phyloP scores from a whole-genome alignment of 192 early-diverging fungal species.

The Coemansia sp. region DNA sequence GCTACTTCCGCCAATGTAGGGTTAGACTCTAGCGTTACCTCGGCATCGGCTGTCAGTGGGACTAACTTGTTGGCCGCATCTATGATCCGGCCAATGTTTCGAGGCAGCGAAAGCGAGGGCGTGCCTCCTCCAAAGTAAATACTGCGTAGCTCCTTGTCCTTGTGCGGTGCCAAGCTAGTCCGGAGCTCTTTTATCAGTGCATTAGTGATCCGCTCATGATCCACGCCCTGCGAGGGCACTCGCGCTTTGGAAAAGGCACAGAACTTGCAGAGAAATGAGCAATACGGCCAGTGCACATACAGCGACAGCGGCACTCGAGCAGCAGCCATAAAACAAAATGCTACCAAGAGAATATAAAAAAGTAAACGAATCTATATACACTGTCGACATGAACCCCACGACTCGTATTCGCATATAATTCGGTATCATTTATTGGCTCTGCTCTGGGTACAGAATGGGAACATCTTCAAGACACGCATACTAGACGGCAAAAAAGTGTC shows the following conservation, averaged over 20 bases:
- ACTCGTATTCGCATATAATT: neutral
- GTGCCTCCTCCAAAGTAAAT: constrained; percentile 66
- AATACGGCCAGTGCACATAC: constrained; percentile 66
- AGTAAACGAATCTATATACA: neutral
- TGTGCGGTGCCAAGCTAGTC: constrained; percentile 25
- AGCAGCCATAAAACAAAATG: neutral
- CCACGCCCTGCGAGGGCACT: constrained; percentile 18
- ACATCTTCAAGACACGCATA: neutral
- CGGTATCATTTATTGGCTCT: neutral
- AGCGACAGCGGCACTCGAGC: constrained; percentile 42
- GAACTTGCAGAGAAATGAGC: constrained; percentile 59
- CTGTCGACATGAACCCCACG: neutral
- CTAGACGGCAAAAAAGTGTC: neutral
- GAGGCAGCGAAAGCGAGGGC: constrained; percentile 55
- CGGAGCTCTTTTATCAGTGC: constrained; percentile 35
- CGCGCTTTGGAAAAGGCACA: constrained; percentile 58
- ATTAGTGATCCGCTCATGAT: constrained; percentile 27
- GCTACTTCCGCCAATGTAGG: constrained; percentile 39
- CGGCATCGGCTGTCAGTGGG: constrained; percentile 29
- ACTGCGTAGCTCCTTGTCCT: constrained; percentile 24
- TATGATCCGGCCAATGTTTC: constrained; percentile 30
- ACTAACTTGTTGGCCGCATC: constrained; percentile 22
- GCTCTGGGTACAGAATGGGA: neutral
- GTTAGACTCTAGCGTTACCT: constrained; percentile 59
- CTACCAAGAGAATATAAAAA: neutral